These are phyloP conservation scores for Abortiporus biennis DNA, from an alignment of 1,284 basidiomycete genomes.

Conservation along the genomic window DNA sequence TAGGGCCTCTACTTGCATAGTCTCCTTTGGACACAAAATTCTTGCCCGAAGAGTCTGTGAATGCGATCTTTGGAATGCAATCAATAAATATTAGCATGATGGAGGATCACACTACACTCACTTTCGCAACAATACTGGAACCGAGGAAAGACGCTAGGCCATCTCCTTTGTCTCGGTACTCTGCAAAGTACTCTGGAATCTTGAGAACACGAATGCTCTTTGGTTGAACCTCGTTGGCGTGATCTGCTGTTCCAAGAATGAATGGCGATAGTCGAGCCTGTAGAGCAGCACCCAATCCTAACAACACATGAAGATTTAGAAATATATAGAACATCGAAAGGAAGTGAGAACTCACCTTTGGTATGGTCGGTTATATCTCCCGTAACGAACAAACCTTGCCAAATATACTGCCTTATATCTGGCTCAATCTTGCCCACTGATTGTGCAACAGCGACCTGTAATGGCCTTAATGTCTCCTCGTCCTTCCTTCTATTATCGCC, in stretches of 20 bases:
- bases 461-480: constrained; percentile 30
- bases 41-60: constrained; percentile 57
- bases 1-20: constrained; percentile 67
- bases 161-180: constrained; percentile 82
- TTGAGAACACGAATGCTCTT: constrained; percentile 58
- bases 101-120: no score
- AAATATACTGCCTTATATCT: constrained; percentile 66
- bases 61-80: constrained; percentile 38
- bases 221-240: constrained; percentile 69
- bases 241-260: constrained; percentile 60
- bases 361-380: constrained; percentile 75
- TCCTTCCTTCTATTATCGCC: constrained; percentile 11
- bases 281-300: constrained; percentile 66
- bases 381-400: constrained; percentile 80
- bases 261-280: constrained; percentile 72
- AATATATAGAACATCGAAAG: constrained; percentile 5
- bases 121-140: constrained; percentile 83
- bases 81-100: constrained; percentile 12
- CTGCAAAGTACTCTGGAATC: constrained; percentile 91
- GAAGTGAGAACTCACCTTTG: constrained; percentile 49
- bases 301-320: constrained; percentile 2
- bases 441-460: constrained; percentile 63
- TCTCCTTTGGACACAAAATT: constrained; percentile 75
- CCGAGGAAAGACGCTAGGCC: constrained; percentile 84
- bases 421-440: constrained; percentile 53